These are phyloP conservation scores for Phytopythium oedochilum DNA, from an alignment of 352 stramenopile species.

Conservation along the genomic window DNA sequence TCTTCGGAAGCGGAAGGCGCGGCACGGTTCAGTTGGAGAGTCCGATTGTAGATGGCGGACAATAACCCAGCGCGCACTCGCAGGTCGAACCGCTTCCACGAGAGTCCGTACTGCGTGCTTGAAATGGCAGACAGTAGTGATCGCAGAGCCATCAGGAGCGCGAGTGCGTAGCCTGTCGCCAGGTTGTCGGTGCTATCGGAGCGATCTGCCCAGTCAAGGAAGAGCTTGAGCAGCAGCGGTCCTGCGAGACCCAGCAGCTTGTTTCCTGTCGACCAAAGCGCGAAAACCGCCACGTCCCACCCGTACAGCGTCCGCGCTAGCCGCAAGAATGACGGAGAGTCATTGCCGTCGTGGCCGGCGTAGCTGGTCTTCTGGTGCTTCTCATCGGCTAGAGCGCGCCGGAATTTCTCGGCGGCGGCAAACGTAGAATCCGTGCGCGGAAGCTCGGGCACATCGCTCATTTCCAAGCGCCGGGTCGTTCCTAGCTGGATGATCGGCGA, in stretches of 20 bases:
- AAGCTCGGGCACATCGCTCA: slow-evolving; percentile 52
- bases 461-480: slow-evolving; percentile 45
- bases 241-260: slow-evolving; percentile 64
- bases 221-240: slow-evolving; percentile 75
- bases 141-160: slow-evolving; percentile 38
- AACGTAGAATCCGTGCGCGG: slow-evolving; percentile 41
- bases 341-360: not conserved
- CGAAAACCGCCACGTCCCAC: slow-evolving; percentile 48
- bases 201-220: slow-evolving; percentile 66
- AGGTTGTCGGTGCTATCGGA: slow-evolving; percentile 22
- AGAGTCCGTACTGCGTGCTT: slow-evolving; percentile 70
- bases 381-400: slow-evolving; percentile 33
- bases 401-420: slow-evolving; percentile 36
- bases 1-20: slow-evolving; percentile 26
- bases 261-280: slow-evolving; percentile 64
- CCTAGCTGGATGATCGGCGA: slow-evolving; percentile 57
- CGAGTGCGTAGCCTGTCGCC: slow-evolving; percentile 49
- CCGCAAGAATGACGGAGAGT: slow-evolving; percentile 45
- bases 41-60: slow-evolving; percentile 62
- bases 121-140: slow-evolving; percentile 61
- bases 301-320: slow-evolving; percentile 51
- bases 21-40: slow-evolving; percentile 15
- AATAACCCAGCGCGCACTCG: slow-evolving; percentile 63
- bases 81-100: slow-evolving; percentile 77
- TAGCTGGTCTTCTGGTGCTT: slow-evolving; percentile 3